These are phyloP conservation scores for Boletus rubroflammeus DNA, from an alignment of 768 basidiomycete genomes.

Conservation along the genomic window DNA sequence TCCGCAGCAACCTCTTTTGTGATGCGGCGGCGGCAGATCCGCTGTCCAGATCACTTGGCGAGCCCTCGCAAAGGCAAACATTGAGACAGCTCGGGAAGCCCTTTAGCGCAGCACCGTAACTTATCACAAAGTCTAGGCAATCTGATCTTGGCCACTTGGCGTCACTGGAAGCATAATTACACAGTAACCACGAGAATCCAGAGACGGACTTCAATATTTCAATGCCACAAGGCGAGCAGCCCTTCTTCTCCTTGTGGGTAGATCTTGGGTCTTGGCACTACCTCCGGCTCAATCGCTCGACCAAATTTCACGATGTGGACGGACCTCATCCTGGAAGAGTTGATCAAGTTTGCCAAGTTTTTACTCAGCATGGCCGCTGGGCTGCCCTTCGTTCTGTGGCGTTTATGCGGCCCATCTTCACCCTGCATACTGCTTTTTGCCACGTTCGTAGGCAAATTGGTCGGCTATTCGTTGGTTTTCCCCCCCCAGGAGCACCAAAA, in stretches of 20 bases:
- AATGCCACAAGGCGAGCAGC: background rate
- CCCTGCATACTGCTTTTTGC: background rate
- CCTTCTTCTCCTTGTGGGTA: background rate
- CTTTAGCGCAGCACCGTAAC: too few species aligned
- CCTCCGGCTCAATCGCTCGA: background rate
- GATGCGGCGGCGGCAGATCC: background rate
- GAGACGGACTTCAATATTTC: background rate
- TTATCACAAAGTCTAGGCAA: background rate
- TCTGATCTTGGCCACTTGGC: background rate
- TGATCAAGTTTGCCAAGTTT: background rate
- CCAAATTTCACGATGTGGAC: background rate
- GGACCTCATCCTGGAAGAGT: background rate
- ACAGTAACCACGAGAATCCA: constrained; percentile 1
- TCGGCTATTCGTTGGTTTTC: background rate
- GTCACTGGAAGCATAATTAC: background rate
- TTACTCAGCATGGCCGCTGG: background rate
- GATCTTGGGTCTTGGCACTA: constrained; percentile 1
- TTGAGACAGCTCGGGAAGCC: background rate
- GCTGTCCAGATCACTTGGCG: background rate
- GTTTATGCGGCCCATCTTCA: constrained; percentile 24
- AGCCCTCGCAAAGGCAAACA: background rate
- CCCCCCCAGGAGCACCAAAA: background rate
- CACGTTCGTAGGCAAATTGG: background rate
- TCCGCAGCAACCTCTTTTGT: background rate
- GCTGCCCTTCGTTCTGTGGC: constrained; percentile 10